Evolutionary conservation across 1,284 basidiomycete genomes (phyloP).

Genomic region (Papiliotrema nemorosa): DNA sequence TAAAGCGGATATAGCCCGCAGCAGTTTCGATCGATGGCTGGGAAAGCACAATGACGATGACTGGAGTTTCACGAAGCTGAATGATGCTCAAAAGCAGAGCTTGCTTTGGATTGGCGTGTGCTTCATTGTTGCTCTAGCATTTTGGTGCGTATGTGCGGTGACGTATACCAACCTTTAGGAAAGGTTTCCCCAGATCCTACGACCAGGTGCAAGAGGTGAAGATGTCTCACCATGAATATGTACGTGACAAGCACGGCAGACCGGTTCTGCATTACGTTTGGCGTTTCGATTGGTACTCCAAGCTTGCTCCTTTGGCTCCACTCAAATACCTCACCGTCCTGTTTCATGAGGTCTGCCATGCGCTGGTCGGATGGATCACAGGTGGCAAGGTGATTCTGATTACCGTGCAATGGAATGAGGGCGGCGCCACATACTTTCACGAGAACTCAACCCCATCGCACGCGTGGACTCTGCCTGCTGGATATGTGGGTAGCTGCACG

Average conservation of each 20-base stretch:
- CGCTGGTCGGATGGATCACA: slow-evolving; percentile 27
- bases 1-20: slow-evolving; percentile 1
- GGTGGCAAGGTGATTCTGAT: slow-evolving; percentile 7
- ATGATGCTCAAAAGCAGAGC: slow-evolving; percentile 25
- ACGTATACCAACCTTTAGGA: slow-evolving; percentile 2
- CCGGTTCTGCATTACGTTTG: neutral
- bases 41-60: slow-evolving; percentile 8
- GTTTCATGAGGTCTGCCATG: slow-evolving; percentile 37
- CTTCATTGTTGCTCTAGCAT: slow-evolving; percentile 14
- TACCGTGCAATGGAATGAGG: slow-evolving; percentile 12
- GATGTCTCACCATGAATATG: neutral
- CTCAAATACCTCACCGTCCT: slow-evolving; percentile 38
- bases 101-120: slow-evolving; percentile 13
- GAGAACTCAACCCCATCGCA: slow-evolving; percentile 9
- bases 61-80: slow-evolving; percentile 17
- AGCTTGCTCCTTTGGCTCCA: slow-evolving; percentile 4
- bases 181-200: slow-evolving; percentile 6
- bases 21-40: slow-evolving; percentile 14
- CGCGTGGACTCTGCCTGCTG: slow-evolving; percentile 25
- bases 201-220: neutral
- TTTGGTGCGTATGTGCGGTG: slow-evolving; percentile 18
- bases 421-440: slow-evolving; percentile 14
- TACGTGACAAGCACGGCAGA: neutral
- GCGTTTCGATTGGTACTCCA: slow-evolving; percentile 2
- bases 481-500: slow-evolving; percentile 33